Percentiles rank a stretch among this genome's conserved stretches.
These are phyloP conservation scores for Drosera capensis DNA, from an alignment of 148 eudicot species.

Conservation along the genomic window DNA sequence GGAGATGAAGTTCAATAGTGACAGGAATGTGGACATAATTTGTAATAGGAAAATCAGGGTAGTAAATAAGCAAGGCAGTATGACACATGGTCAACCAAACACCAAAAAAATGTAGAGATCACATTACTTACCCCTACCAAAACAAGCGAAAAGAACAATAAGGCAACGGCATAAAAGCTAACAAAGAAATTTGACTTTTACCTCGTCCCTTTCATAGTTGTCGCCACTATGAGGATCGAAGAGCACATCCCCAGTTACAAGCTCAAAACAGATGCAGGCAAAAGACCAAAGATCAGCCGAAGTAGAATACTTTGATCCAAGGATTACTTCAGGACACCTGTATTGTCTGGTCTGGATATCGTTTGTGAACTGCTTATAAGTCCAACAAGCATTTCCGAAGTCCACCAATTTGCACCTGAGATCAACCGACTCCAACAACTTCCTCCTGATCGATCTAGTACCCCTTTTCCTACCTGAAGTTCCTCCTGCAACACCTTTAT, in stretches of 20 bases:
- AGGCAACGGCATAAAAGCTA: neutral
- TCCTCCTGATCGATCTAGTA: constrained; percentile 11
- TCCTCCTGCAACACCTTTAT: constrained; percentile 14
- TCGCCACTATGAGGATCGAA: constrained; percentile 92
- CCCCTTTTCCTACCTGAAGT: constrained; percentile 13
- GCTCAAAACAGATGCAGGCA: constrained; percentile 98
- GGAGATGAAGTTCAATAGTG: no score
- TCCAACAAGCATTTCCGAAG: constrained; percentile 98
- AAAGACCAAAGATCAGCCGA: constrained; percentile 93
- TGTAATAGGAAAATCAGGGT: no score
- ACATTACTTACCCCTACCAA: neutral
- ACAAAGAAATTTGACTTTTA: constrained; percentile 12
- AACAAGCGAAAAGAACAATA: neutral
- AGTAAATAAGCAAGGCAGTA: no score
- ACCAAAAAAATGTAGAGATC: no score
- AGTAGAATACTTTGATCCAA: constrained; percentile 83
- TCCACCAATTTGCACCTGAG: constrained; percentile 83
- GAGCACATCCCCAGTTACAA: constrained; percentile 90
- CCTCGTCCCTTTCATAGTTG: constrained; percentile 90
- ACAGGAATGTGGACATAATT: no score
- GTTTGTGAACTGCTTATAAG: constrained; percentile 77
- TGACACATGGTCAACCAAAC: no score
- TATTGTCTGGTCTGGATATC: constrained; percentile 96
- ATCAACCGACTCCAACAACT: constrained; percentile 23
- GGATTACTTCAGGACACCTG: constrained; percentile 86